Conservation (phyloP, 345 rosid genomes). For the Euclidium syriacum region DNA sequence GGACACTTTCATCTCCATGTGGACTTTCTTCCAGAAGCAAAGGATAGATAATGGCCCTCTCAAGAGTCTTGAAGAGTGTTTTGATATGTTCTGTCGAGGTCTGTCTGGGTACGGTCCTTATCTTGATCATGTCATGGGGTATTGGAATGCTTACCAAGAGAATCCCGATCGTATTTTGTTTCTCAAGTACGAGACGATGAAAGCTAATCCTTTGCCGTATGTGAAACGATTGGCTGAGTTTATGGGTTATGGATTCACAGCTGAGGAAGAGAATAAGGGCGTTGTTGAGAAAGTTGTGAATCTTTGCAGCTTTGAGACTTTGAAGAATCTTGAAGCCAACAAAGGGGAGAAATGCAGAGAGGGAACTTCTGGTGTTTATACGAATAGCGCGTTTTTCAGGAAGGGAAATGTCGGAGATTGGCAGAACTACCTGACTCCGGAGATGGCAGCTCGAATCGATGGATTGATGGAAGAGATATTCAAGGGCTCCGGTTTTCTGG, state of each 20-base stretch:
- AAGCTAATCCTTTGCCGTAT: slow-evolving; percentile 20
- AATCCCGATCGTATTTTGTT: slow-evolving; percentile 23
- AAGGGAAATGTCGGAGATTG: slow-evolving; percentile 45
- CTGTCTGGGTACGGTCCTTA: slow-evolving; percentile 26
- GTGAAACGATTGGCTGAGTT: slow-evolving; percentile 30
- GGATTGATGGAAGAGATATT: slow-evolving; percentile 24
- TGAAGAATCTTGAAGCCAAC: slow-evolving; percentile 37
- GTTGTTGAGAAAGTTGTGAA: slow-evolving; percentile 16
- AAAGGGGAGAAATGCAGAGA: slow-evolving; percentile 15
- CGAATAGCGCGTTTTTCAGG: slow-evolving; percentile 28
- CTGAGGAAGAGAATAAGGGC: slow-evolving; percentile 28
- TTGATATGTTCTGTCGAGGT: slow-evolving; percentile 33
- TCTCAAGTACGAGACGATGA: slow-evolving; percentile 27
- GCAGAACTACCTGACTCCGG: slow-evolving; percentile 27
- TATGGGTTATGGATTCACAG: slow-evolving; percentile 27
- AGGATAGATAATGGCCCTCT: slow-evolving; percentile 25
- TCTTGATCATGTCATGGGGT: slow-evolving; percentile 27
- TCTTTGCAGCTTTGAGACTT: slow-evolving; percentile 36
- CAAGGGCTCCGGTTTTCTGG: slow-evolving; percentile 26
- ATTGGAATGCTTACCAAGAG: slow-evolving; percentile 31
- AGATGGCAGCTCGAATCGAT: slow-evolving; percentile 36
- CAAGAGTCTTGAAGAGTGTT: slow-evolving; percentile 21
- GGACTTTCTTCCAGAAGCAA: slow-evolving; percentile 30
- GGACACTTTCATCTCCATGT: slow-evolving; percentile 30
- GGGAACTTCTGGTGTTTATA: slow-evolving; percentile 1